Evolutionary conservation across 164 flowering plant species (phyloP).

Genomic region (Hamamelis virginiana): DNA sequence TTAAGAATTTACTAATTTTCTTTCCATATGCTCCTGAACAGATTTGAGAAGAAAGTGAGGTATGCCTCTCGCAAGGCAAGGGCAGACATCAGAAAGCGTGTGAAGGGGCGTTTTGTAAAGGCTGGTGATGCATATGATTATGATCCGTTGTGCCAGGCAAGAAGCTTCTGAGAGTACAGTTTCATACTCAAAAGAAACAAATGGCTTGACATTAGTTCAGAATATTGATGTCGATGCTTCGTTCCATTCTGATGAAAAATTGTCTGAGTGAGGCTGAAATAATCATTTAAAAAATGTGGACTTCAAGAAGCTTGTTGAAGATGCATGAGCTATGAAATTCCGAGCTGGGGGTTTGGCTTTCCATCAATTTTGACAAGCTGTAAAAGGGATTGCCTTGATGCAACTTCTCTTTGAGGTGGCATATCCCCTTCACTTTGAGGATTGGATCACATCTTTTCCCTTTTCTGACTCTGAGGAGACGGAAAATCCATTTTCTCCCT

Average conservation of each 20-base stretch:
- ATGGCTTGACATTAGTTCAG: background rate
- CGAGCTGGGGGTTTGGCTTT: background rate
- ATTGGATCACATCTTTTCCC: background rate
- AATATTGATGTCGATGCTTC: too few species aligned
- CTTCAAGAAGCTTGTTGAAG: background rate
- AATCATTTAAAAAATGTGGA: background rate
- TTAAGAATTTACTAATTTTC: background rate
- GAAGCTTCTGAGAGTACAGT: conserved; percentile 38
- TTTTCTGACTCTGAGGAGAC: background rate
- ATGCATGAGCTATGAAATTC: background rate
- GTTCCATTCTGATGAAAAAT: too few species aligned
- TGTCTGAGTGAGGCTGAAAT: too few species aligned
- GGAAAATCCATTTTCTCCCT: background rate
- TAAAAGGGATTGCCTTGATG: background rate
- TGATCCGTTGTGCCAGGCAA: conserved; percentile 46
- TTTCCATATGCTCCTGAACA: conserved; percentile 11
- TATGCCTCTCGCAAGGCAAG: conserved; percentile 62
- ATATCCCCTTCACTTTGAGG: background rate
- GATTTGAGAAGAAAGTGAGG: conserved; percentile 63
- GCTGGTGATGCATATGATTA: conserved; percentile 61
- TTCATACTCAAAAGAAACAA: background rate
- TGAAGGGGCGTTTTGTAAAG: conserved; percentile 64
- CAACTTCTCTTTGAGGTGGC: background rate
- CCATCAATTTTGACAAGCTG: background rate
- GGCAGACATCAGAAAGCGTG: conserved; percentile 60